Percentiles rank a stretch among this genome's conserved stretches.
Evolutionary conservation across 192 early-diverging fungal species (phyloP).

Genomic region (Coemansia sp.): DNA sequence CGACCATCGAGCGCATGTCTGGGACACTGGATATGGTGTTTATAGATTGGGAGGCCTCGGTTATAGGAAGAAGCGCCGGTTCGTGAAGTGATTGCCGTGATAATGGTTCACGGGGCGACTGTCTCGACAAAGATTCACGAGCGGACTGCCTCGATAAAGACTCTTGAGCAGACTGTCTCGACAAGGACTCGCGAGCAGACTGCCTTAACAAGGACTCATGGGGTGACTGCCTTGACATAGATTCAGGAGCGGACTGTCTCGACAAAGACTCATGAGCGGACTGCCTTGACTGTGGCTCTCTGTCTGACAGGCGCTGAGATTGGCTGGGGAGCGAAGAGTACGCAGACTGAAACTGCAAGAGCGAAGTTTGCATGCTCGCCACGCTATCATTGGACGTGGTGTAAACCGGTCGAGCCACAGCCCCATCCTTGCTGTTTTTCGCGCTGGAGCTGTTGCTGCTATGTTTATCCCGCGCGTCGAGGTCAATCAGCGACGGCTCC

Average conservation of each 20-base stretch:
- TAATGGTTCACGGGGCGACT: too few relatives aligned
- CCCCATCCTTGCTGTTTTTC: background rate
- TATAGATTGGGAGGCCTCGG: slow-evolving; percentile 18
- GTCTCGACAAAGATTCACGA: too few relatives aligned
- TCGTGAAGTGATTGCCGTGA: too few relatives aligned
- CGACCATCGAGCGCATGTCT: slow-evolving; percentile 17
- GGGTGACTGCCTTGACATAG: too few relatives aligned
- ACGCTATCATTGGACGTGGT: slow-evolving; percentile 17
- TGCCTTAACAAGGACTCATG: too few relatives aligned
- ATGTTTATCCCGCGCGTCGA: background rate
- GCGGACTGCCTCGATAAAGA: too few relatives aligned
- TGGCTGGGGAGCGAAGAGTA: slow-evolving; percentile 27
- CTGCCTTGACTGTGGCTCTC: too few relatives aligned
- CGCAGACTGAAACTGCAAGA: slow-evolving; percentile 21
- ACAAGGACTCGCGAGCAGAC: too few relatives aligned
- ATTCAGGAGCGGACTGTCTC: too few relatives aligned
- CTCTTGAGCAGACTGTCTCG: too few relatives aligned
- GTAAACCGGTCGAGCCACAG: background rate
- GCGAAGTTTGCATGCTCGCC: slow-evolving; percentile 22
- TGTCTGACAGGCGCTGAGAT: background rate
- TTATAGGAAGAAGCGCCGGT: slow-evolving; percentile 26
- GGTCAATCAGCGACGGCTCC: slow-evolving; percentile 1
- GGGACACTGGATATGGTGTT: slow-evolving; percentile 13
- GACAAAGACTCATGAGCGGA: too few relatives aligned
- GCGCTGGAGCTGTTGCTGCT: background rate